Percentiles rank a stretch among this genome's conserved stretches.
phyloP scores from a whole-genome alignment of 2,329 filamentous ascomycete genomes.

The Nigrospora osmanthi region DNA sequence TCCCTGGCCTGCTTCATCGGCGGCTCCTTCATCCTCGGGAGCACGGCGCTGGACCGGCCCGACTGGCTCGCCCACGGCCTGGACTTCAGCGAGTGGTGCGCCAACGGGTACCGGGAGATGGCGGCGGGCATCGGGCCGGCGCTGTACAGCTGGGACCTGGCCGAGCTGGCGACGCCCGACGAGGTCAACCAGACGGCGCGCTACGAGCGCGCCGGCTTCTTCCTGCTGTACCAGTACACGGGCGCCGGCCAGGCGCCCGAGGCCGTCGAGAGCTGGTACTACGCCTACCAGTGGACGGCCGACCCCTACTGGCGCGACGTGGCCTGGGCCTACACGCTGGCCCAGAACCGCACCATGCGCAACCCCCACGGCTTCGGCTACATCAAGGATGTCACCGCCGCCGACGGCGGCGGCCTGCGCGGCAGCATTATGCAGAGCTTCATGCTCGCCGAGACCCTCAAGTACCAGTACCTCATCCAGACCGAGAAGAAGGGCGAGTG shows the following conservation, averaged over 20 bases:
- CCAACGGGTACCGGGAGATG: slow-evolving; percentile 52
- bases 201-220: slow-evolving; percentile 1
- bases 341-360: slow-evolving; percentile 2
- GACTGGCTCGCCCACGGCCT: slow-evolving; percentile 48
- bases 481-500: slow-evolving; percentile 2
- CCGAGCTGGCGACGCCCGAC: slow-evolving; percentile 23
- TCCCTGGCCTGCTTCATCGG: slow-evolving; percentile 66
- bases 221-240: background rate
- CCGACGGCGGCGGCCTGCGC: background rate
- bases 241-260: slow-evolving; percentile 7
- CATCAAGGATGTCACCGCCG: slow-evolving; percentile 20
- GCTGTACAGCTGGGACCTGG: slow-evolving; percentile 40
- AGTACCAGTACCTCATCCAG: slow-evolving; percentile 58
- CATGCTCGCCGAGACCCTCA: slow-evolving; percentile 68
- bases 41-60: slow-evolving; percentile 47
- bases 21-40: slow-evolving; percentile 61
- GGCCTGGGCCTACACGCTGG: slow-evolving; percentile 7
- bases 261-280: slow-evolving; percentile 12
- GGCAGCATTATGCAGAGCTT: slow-evolving; percentile 37
- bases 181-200: background rate
- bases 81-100: slow-evolving; percentile 54
- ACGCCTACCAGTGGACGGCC: slow-evolving; percentile 15
- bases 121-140: slow-evolving; percentile 57
- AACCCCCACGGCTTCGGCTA: slow-evolving; percentile 6
- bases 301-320: slow-evolving; percentile 29